Evolutionary conservation across 2,329 filamentous ascomycete species (phyloP), one percentile per base, ranked within the genome.

Genomic region (Fusarium marasasianum): DNA sequence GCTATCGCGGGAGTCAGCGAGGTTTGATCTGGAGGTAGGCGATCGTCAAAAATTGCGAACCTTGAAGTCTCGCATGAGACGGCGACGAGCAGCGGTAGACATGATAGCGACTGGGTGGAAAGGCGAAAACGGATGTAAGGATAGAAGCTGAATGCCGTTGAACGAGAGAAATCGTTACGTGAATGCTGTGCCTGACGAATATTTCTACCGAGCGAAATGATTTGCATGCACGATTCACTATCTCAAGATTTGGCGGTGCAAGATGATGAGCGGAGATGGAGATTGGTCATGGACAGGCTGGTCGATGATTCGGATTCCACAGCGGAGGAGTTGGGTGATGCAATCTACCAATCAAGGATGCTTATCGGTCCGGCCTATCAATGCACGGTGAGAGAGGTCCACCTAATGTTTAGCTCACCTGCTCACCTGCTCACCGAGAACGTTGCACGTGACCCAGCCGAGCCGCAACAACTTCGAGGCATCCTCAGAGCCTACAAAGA

Each of bases 51-150:
- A 35, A 40, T n/a, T 26, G 54, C 76, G 81, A 90, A 97, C 95
- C 93, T 98, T 98, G 90, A 98, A 98, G 87, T 98, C 96, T 83
- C 96, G 94, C 96, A 99, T 98, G 83, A 99, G 88, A 82, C 96
- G 94, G 82, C 96, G 94, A 82, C 96, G 93, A 77, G 96, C 96
- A 77, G 96, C 93, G 74, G 96, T 98, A 79, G 96, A 98, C 96
- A 87, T 88, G 68, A 56, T 81, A 77, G 57, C 41, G 50, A 72
- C 65, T 77, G 40, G 24, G 69, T 48, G 24, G 24, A 33, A 66
- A 47, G 54, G 44, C 18, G 51, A 56, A 53, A 51, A 51, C 22
- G 50, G 62, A 53, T 17, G 54, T 57, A 48, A 40, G 50, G 50
- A 63, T 44, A 61, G 48, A 45, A 63, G 40, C 55, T 43, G 15